Evolutionary conservation across 139 green algal species (phyloP).

Genomic region (Dunaliella primolecta): DNA sequence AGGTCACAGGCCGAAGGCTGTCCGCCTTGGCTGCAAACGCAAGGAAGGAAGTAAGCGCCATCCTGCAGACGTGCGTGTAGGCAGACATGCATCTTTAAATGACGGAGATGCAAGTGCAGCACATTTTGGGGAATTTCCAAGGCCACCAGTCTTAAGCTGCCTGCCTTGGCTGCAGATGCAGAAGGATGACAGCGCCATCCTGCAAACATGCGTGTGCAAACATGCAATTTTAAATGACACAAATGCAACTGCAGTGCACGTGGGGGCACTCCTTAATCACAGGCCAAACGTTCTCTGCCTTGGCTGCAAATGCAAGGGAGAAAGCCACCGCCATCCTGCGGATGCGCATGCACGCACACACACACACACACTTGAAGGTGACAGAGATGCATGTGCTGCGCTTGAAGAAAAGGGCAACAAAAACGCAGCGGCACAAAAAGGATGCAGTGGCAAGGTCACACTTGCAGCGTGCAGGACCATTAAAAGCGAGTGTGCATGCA

Average conservation of each 20-base stretch:
- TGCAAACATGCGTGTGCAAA: slow-evolving; percentile 4
- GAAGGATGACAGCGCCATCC: slow-evolving; percentile 32
- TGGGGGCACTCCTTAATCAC: slow-evolving; percentile 31
- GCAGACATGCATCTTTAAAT: no score
- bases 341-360: no score
- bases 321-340: slow-evolving; percentile 28
- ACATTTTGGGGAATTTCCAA: slow-evolving; percentile 31
- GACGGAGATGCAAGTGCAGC: no score
- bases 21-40: slow-evolving; percentile 27
- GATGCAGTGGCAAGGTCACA: no score
- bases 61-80: slow-evolving; percentile 14
- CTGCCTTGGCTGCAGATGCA: slow-evolving; percentile 26
- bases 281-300: slow-evolving; percentile 19
- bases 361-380: no score
- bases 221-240: no score
- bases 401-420: no score
- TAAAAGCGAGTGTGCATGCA: no score
- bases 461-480: no score
- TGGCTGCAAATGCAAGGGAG: slow-evolving; percentile 31
- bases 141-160: slow-evolving; percentile 20
- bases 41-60: slow-evolving; percentile 30
- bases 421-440: no score
- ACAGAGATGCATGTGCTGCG: no score
- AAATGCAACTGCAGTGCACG: no score
- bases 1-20: slow-evolving; percentile 21